Evolutionary conservation across 2,329 filamentous ascomycete species (phyloP), one percentile per base, ranked within the genome.

Genomic region (Alternaria metachromatica): DNA sequence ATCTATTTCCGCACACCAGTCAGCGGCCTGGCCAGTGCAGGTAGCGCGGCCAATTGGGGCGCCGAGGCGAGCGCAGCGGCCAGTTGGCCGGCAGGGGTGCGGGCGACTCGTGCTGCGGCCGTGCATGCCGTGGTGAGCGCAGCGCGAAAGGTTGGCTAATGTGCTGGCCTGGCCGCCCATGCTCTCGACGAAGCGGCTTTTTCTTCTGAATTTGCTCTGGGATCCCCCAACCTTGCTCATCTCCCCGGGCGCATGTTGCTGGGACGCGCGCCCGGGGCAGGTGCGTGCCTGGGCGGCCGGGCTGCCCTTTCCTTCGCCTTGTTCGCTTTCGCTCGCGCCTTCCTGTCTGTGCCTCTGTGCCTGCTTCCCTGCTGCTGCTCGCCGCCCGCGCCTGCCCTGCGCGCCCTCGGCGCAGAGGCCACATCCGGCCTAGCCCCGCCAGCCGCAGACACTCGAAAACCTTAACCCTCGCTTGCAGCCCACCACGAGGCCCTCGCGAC

Each of bases 1-100:
- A 70, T 75, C 76, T 78, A 78, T 77, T 77, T 71, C 68, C 64
- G 68, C 68, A 64, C 64, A 63, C 71, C 70, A 71, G 69, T 72
- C 70, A 73, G 71, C 68, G 62, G 60, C 62, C 60, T 63, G 70
- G 70, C 66, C 61, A 49, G 73, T 67, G 72, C 68, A 66, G 64
- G 64, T 66, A 68, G 63, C 49, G 65, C 64, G 67, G 69, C 72
- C 69, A 72, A 70, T 71, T 67, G 62, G 53, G 62, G 63, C 65
- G 63, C 60, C 63, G 55, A 58, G 43, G 64, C 64, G 58, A 57
- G 68, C 41, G 61, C 58, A 58, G 59, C 25, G 63, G 44, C 55
- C 60, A 18, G 30, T 44, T 44, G 56, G 49, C 10, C 43, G 23
- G 49, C 62, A 60, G 64, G 71, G 64, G 57, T 58, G 48, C 15